phyloP scores from a whole-genome alignment of 169 alveolate genomes.

The Perkinsus marinus region DNA sequence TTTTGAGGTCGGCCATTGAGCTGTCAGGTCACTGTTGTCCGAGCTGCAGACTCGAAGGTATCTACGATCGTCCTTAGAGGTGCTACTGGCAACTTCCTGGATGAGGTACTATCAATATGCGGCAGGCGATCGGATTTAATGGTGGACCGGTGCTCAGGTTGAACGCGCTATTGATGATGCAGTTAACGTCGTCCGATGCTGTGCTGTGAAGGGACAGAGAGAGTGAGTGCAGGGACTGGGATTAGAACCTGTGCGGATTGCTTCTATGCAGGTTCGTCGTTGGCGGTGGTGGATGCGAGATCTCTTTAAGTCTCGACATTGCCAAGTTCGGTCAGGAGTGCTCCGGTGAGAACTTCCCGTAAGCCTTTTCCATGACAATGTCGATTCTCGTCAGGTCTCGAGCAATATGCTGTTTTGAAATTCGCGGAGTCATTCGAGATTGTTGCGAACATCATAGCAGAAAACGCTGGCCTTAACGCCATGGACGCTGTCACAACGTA shows the following conservation, averaged over 20 bases:
- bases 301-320: not conserved
- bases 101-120: conserved; percentile 53
- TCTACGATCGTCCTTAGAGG: conserved; percentile 91
- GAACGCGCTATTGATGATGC: conserved; percentile 96
- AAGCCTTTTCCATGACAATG: not conserved
- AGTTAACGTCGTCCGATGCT: conserved; percentile 52
- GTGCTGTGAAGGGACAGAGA: not conserved
- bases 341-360: not conserved
- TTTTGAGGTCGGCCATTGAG: no score
- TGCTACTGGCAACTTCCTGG: conserved; percentile 86
- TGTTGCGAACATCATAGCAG: conserved; percentile 90
- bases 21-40: conserved; percentile 3
- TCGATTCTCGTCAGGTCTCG: conserved; percentile 32
- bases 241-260: not conserved
- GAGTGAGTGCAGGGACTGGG: not conserved
- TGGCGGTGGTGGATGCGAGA: not conserved
- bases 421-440: conserved; percentile 93
- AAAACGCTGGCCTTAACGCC: conserved; percentile 85
- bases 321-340: not conserved
- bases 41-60: conserved; percentile 49
- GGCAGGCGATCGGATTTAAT: not conserved
- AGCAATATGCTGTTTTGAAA: conserved; percentile 89
- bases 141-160: conserved; percentile 18
- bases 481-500: conserved; percentile 28
- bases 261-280: not conserved